Conservation (phyloP, 2,329 filamentous ascomycete species). For the Conoideocrella luteorostrata region DNA sequence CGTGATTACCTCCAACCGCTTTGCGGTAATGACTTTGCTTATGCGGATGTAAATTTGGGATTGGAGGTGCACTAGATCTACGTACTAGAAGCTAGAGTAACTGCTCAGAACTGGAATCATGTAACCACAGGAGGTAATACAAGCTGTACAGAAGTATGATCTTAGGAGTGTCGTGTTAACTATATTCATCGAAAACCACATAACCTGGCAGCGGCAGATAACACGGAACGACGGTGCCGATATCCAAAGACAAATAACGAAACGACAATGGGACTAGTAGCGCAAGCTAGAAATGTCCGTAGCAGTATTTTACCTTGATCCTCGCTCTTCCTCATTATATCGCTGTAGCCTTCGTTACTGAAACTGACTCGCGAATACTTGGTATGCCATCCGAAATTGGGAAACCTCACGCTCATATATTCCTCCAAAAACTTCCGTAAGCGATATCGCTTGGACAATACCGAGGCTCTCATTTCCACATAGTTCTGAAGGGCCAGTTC, state of each 20-base stretch:
- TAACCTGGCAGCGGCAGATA: background rate
- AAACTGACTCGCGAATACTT: conserved; percentile 92
- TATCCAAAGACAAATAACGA: conserved; percentile 19
- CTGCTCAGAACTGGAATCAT: too few relatives aligned
- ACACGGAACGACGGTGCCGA: conserved; percentile 19
- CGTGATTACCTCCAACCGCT: too few relatives aligned
- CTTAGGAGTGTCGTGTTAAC: background rate
- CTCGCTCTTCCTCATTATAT: conserved; percentile 65
- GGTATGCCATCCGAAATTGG: conserved; percentile 78
- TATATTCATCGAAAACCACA: background rate
- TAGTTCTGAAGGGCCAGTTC: conserved; percentile 89
- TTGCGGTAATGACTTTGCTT: too few relatives aligned
- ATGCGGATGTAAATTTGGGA: too few relatives aligned
- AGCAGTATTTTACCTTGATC: conserved; percentile 60
- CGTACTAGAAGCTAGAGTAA: too few relatives aligned
- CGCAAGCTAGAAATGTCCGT: conserved; percentile 32
- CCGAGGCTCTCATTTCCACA: conserved; percentile 83
- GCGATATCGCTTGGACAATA: conserved; percentile 70
- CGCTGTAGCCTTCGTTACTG: conserved; percentile 83
- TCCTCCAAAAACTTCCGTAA: conserved; percentile 85
- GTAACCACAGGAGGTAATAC: too few relatives aligned
- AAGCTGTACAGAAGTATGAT: background rate
- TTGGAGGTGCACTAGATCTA: too few relatives aligned
- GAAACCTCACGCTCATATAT: conserved; percentile 67
- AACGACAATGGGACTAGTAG: conserved; percentile 24